phyloP scores from a whole-genome alignment of 148 eudicot species.

The Beta vulgaris region DNA sequence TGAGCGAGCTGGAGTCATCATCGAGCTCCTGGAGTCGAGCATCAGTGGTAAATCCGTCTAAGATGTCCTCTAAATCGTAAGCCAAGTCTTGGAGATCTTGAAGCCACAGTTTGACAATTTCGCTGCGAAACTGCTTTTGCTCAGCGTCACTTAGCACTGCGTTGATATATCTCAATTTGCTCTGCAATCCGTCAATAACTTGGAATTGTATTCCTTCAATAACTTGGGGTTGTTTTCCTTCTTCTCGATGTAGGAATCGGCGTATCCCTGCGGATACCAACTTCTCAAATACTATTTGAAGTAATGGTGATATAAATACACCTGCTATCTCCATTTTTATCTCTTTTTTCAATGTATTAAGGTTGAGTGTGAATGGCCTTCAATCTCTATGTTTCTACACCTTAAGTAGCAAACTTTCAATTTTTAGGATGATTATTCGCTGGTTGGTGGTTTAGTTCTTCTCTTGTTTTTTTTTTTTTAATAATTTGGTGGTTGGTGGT shows the following conservation, averaged over 20 bases:
- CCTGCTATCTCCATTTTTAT: neutral
- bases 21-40: neutral
- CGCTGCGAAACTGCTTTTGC: neutral
- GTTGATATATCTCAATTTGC: neutral
- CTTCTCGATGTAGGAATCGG: neutral
- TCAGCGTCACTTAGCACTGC: slow-evolving; percentile 1
- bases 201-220: no score
- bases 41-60: neutral
- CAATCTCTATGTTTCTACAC: no score
- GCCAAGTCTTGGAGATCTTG: slow-evolving; percentile 11
- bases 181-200: no score
- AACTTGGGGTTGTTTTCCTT: neutral
- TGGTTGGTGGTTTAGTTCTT: no score
- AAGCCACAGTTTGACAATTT: neutral
- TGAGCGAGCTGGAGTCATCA: no score
- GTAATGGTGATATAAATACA: neutral
- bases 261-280: neutral
- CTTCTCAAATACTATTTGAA: slow-evolving; percentile 4
- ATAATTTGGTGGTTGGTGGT: no score
- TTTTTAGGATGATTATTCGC: no score
- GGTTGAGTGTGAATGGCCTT: no score
- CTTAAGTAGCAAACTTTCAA: no score
- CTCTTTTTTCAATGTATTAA: no score
- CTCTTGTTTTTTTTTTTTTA: no score
- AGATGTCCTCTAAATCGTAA: slow-evolving; percentile 4